Percentiles rank a stretch among this genome's conserved stretches.
Evolutionary conservation across 2,329 filamentous ascomycete species (phyloP).

Genomic region (Cladosporium halotolerans): DNA sequence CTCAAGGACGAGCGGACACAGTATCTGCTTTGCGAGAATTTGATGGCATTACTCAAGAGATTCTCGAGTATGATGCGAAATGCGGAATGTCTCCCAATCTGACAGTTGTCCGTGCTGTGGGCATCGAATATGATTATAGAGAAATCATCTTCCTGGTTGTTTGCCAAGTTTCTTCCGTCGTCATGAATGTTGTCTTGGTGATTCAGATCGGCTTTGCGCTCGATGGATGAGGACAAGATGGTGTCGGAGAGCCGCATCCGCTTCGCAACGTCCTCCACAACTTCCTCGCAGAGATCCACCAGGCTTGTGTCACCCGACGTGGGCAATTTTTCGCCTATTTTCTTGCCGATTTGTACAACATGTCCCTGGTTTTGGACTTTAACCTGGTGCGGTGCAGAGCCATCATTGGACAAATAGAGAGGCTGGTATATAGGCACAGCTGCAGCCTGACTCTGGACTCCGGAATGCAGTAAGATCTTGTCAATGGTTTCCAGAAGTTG

Average conservation of each 20-base stretch:
- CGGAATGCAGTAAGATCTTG: slow-evolving; percentile 27
- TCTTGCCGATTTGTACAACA: background rate
- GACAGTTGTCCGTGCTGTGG: background rate
- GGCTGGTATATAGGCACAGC: background rate
- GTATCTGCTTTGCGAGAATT: background rate
- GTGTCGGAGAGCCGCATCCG: slow-evolving; percentile 5
- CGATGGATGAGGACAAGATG: slow-evolving; percentile 1
- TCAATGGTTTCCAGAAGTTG: slow-evolving; percentile 37
- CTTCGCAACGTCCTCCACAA: slow-evolving; percentile 2
- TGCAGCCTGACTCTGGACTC: background rate
- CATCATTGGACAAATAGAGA: background rate
- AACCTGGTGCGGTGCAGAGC: background rate
- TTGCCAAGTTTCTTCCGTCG: background rate
- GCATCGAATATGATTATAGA: background rate
- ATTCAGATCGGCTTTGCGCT: background rate
- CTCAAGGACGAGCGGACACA: background rate
- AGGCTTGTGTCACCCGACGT: background rate
- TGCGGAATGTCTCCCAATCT: background rate
- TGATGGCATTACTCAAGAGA: background rate
- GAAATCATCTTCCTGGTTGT: background rate
- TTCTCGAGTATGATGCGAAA: background rate
- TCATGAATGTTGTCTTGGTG: background rate
- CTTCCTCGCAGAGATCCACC: slow-evolving; percentile 1
- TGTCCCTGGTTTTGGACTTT: background rate
- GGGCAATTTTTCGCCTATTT: background rate